These are phyloP conservation scores for Agmasoma carcini DNA, from an alignment of 371 early-diverging fungal genomes.

Conservation along the genomic window DNA sequence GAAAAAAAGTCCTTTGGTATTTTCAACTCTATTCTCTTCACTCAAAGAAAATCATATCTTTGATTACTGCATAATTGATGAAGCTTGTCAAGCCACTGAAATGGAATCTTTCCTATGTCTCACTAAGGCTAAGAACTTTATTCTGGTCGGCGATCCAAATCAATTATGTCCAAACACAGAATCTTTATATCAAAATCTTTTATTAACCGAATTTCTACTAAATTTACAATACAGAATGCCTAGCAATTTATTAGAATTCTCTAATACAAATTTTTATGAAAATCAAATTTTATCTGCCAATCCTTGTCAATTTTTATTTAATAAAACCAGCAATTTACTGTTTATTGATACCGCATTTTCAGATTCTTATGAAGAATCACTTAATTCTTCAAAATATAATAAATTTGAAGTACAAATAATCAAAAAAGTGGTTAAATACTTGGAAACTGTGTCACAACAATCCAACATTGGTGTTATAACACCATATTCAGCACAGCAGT, in stretches of 20 bases:
- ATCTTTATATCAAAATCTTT: conserved; percentile 82
- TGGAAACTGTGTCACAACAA: conserved; percentile 68
- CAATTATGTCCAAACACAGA: conserved; percentile 91
- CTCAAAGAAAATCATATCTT: conserved; percentile 67
- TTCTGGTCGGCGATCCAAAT: conserved; percentile 93
- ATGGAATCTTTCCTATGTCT: conserved; percentile 87
- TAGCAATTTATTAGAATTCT: conserved; percentile 82
- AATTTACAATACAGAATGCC: conserved; percentile 97
- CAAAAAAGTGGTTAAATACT: conserved; percentile 77
- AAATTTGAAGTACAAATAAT: conserved; percentile 65
- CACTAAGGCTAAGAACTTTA: conserved; percentile 74
- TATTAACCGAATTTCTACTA: conserved; percentile 72
- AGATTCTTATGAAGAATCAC: conserved; percentile 83
- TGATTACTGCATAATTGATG: conserved; percentile 83
- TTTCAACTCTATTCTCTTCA: conserved; percentile 83
- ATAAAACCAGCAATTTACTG: conserved; percentile 88
- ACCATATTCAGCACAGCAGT: conserved; percentile 90
- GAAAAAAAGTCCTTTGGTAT: conserved; percentile 91
- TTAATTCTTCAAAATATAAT: conserved; percentile 82
- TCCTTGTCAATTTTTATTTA: conserved; percentile 69
- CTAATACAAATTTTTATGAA: conserved; percentile 92
- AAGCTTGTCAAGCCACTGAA: conserved; percentile 87
- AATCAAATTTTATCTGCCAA: conserved; percentile 63
- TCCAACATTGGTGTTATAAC: conserved; percentile 91
- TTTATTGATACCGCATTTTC: conserved; percentile 75